phyloP scores from a whole-genome alignment of 805 yeast species.

The Hanseniaspora vineae region DNA sequence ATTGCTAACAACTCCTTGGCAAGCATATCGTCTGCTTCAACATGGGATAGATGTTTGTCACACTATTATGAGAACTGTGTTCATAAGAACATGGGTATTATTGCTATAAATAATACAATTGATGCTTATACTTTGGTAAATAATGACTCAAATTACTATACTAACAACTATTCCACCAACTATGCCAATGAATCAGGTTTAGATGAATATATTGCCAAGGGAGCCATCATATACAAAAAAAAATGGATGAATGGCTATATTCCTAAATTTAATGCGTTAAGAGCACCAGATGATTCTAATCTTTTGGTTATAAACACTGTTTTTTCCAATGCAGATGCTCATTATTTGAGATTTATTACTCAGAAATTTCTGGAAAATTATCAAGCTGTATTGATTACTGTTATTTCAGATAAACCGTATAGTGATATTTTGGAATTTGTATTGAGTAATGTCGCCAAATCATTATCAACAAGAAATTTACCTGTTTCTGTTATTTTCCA shows the following conservation, averaged over 20 bases:
- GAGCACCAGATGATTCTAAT: not conserved
- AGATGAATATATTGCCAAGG: not conserved
- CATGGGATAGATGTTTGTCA: slow-evolving; percentile 14
- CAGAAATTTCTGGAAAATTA: slow-evolving; percentile 7
- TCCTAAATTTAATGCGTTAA: not conserved
- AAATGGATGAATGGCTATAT: not conserved
- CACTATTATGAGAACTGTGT: slow-evolving; percentile 7
- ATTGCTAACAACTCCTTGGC: slow-evolving; percentile 13
- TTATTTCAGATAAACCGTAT: slow-evolving; percentile 13
- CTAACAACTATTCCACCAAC: not conserved
- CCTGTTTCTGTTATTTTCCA: slow-evolving; percentile 15
- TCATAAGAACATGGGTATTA: slow-evolving; percentile 12
- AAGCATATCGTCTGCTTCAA: slow-evolving; percentile 13
- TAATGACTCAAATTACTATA: too few species aligned
- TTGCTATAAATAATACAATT: slow-evolving; percentile 8
- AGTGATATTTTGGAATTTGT: slow-evolving; percentile 12
- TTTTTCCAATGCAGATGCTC: not conserved
- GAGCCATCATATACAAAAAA: not conserved
- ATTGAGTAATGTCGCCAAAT: slow-evolving; percentile 8
- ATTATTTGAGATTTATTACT: not conserved
- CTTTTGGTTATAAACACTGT: not conserved
- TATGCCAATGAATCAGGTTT: not conserved
- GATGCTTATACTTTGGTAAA: not conserved
- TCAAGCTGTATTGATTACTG: slow-evolving; percentile 11
- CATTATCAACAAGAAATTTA: slow-evolving; percentile 4